Percentiles rank a stretch among this genome's conserved stretches.
phyloP scores from a whole-genome alignment of 73 alveolate genomes.

The Breviolum minutum region DNA sequence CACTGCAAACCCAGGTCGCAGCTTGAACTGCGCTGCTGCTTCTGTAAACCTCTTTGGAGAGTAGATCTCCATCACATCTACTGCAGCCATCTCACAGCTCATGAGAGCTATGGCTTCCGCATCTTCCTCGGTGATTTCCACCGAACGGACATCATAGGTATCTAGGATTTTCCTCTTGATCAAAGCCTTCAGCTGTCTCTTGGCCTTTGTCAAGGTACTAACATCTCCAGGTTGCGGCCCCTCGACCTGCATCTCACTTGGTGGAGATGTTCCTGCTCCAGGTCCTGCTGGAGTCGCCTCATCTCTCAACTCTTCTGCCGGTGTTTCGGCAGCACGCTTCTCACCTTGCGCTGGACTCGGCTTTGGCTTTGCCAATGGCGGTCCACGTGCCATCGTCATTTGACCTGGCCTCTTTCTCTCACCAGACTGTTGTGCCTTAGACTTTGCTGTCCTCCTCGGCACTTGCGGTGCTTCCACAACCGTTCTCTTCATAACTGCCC shows the following conservation, averaged over 20 bases:
- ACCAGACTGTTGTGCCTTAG: not conserved
- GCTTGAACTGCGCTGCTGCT: not conserved
- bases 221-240: not conserved
- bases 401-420: not conserved
- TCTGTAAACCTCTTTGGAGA: not conserved
- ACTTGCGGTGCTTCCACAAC: not conserved
- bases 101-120: not conserved
- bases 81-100: not conserved
- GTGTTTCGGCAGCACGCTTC: not conserved
- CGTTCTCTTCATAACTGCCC: not conserved
- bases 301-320: not conserved
- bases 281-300: not conserved
- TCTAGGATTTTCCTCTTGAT: not conserved
- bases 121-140: not conserved
- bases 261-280: not conserved
- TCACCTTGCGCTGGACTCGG: not conserved
- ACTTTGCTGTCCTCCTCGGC: not conserved
- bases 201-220: too few relatives aligned
- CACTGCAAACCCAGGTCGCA: not conserved
- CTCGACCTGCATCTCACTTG: not conserved
- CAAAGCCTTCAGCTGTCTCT: too few relatives aligned
- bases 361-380: not conserved
- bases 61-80: not conserved
- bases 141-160: not conserved
- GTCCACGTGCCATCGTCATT: not conserved